A percentile compares a stretch with the other conserved stretches of the same genome.
Evolutionary conservation across 1,139 yeast species (phyloP).

Genomic region (Pichia sp.): DNA sequence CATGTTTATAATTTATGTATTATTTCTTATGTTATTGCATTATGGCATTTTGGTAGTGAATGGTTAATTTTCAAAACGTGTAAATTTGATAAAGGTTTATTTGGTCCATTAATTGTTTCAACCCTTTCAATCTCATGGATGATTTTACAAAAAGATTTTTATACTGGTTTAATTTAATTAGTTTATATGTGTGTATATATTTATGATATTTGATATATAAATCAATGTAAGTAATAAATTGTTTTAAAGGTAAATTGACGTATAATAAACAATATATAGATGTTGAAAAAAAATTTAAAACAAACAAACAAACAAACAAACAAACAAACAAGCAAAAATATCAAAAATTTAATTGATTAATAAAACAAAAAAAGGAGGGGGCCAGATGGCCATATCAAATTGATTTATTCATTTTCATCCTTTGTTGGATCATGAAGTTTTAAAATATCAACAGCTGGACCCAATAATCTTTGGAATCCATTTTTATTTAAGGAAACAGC

Average conservation of each 20-base stretch:
- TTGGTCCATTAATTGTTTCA: slow-evolving; percentile 75
- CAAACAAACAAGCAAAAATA: background rate
- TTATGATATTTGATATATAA: too few relatives aligned
- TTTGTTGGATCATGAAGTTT: slow-evolving; percentile 77
- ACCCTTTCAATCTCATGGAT: slow-evolving; percentile 42
- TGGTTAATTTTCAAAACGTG: slow-evolving; percentile 77
- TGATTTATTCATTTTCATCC: background rate
- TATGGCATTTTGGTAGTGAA: slow-evolving; percentile 75
- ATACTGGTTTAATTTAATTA: slow-evolving; percentile 16
- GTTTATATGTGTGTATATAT: background rate
- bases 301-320: too few relatives aligned
- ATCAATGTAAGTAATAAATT: background rate
- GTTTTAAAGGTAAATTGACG: background rate
- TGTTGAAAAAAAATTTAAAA: background rate
- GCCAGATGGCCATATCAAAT: too few relatives aligned
- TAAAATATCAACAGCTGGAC: slow-evolving; percentile 80
- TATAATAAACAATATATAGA: background rate
- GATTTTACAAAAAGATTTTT: slow-evolving; percentile 36
- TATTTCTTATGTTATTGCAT: slow-evolving; percentile 80
- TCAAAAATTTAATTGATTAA: background rate
- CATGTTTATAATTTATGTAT: slow-evolving; percentile 73
- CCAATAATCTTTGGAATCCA: slow-evolving; percentile 89
- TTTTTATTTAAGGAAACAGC: slow-evolving; percentile 88
- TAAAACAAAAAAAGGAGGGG: background rate
- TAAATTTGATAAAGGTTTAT: slow-evolving; percentile 77